Conservation (phyloP, 805 yeast species). For the Ogataea pilisensis region DNA sequence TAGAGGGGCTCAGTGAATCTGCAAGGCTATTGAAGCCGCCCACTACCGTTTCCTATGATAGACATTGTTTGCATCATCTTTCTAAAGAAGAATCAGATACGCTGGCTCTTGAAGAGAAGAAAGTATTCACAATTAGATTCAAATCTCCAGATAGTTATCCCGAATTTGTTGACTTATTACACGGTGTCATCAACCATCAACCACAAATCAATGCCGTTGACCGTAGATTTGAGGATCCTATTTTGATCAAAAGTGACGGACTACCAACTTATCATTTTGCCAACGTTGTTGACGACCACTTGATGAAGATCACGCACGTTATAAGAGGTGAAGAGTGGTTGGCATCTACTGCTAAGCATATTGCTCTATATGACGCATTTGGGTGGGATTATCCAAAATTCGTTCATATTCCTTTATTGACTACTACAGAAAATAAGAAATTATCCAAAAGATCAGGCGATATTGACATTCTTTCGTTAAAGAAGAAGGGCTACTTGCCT, state of each 20-base stretch:
- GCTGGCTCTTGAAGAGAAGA: conserved; percentile 32
- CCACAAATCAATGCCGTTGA: conserved; percentile 72
- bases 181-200: conserved; percentile 72
- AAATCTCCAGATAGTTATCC: conserved; percentile 73
- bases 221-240: conserved; percentile 83
- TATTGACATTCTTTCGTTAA: conserved; percentile 59
- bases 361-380: conserved; percentile 80
- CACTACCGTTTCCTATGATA: conserved; percentile 86
- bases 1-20: conserved; percentile 61
- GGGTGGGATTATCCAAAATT: conserved; percentile 81
- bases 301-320: conserved; percentile 91
- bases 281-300: conserved; percentile 89
- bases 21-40: conserved; percentile 80
- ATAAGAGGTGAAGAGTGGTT: conserved; percentile 98
- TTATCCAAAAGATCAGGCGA: conserved; percentile 85
- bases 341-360: conserved; percentile 91
- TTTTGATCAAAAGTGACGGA: conserved; percentile 87
- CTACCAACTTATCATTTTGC: conserved; percentile 97
- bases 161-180: conserved; percentile 64
- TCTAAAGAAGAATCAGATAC: conserved; percentile 37
- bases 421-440: conserved; percentile 69
- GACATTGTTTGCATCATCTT: conserved; percentile 58
- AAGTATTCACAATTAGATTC: conserved; percentile 60
- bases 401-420: conserved; percentile 86
- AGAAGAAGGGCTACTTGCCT: conserved; percentile 64